phyloP scores from a whole-genome alignment of 768 basidiomycete species.

The Cystobasidium onofrii region DNA sequence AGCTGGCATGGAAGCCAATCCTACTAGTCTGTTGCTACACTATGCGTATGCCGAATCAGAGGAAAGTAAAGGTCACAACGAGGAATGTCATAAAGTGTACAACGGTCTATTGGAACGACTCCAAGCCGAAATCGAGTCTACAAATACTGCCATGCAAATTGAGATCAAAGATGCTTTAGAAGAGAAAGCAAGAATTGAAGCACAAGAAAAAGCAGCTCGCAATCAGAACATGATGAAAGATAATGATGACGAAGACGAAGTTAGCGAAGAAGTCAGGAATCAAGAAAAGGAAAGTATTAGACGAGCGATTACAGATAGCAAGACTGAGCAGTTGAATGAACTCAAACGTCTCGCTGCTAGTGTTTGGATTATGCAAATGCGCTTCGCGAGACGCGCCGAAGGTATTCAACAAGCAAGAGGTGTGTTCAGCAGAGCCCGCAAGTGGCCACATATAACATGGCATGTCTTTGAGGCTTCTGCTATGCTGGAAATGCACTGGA shows the following conservation, averaged over 20 bases:
- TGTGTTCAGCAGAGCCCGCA: conserved; percentile 73
- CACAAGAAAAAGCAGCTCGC: neutral
- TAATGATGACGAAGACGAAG: conserved; percentile 33
- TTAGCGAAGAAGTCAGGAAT: conserved; percentile 34
- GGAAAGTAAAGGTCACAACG: conserved; percentile 58
- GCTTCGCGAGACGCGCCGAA: conserved; percentile 79
- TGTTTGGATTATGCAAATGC: conserved; percentile 76
- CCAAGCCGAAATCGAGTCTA: conserved; percentile 45
- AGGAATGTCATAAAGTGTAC: conserved; percentile 64
- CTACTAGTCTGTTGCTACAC: conserved; percentile 75
- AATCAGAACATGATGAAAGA: neutral
- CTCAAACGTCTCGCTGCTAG: conserved; percentile 60
- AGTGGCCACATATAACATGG: conserved; percentile 58
- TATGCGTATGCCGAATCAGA: conserved; percentile 74
- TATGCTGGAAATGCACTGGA: conserved; percentile 86
- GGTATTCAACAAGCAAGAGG: conserved; percentile 69
- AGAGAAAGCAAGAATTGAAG: conserved; percentile 17
- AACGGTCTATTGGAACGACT: conserved; percentile 64
- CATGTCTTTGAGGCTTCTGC: conserved; percentile 87
- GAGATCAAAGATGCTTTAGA: conserved; percentile 35
- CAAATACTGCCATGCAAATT: conserved; percentile 41
- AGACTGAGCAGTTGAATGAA: conserved; percentile 53
- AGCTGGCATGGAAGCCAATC: conserved; percentile 79
- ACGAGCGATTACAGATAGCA: conserved; percentile 31
- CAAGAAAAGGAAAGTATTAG: conserved; percentile 36